Base-by-base conservation (phyloP, 2,329 filamentous ascomycete species). In the Phialophora macrospora region DNA sequence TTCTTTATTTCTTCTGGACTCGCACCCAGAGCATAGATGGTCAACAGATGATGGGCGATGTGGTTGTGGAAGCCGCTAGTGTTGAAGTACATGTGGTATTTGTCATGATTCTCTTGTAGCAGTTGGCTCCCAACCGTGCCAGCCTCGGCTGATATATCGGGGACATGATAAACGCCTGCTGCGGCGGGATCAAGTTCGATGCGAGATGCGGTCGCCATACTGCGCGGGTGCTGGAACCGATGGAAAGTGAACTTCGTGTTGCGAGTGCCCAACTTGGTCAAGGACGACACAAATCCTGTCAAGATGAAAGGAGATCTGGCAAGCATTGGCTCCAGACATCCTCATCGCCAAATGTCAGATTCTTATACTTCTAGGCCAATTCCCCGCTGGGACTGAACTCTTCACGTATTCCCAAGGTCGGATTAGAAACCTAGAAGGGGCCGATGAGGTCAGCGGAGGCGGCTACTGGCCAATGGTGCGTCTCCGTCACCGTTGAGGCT, bases 11-110 rank as follows among this genome's bases (percentile, higher is more conserved):
- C 76, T 0, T 81, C 75, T 0, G 88, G 75, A 0, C 83, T 78
- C 7, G 68, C 92, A 0, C 89, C 89, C 1, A 95, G 87, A 38
- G 90, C 90, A 61, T 67, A 69, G 20, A 72, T 64, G 38, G 67
- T 68, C 48, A 72, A 63, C 8, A 73, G 58, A 20, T 71, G 69
- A 54, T 72, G 71, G 12, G 66, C 68, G 52, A 72, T 72, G 20
- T 73, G 70, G 60, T 72, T 91, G 74, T 97, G 93, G 68, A 90
- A 96, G 0, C 90, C 89, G 1, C 77, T 74, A 0, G 83, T 66
- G 67, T 95, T 96, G 82, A 93, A 96, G 79, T 89, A 96, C 64
- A 93, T 89, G 74, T 96, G 90, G 72, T 93, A 86, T 38, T 78
- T 79, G 30, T 84, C 85, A 69, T 95, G 84, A 73, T 97, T 93